These are phyloP conservation scores for Fusarium sp. DNA, from an alignment of 2,329 filamentous ascomycete species.

Conservation along the genomic window DNA sequence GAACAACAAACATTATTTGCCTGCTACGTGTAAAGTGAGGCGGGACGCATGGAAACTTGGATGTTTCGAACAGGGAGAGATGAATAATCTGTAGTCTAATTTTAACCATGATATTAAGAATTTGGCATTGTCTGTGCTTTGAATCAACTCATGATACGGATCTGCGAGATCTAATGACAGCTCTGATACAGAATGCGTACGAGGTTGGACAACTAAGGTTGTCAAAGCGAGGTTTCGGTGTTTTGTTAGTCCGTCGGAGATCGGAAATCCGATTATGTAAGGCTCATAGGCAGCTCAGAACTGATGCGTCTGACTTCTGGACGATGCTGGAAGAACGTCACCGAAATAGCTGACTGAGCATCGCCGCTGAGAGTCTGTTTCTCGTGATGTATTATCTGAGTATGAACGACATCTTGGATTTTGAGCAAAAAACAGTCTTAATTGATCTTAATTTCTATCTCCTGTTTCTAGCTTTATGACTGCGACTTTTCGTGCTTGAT, in stretches of 20 bases:
- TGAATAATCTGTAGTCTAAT: constrained; percentile 19
- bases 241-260: constrained; percentile 1
- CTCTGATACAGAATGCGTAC: neutral
- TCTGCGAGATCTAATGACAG: neutral
- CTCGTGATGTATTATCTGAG: neutral
- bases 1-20: neutral
- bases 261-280: constrained; percentile 18
- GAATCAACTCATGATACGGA: neutral
- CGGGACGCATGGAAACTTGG: neutral
- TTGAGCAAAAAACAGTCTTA: neutral
- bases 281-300: neutral
- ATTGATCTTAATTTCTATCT: neutral
- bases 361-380: neutral
- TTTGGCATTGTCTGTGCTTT: constrained; percentile 2
- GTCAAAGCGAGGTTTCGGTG: neutral
- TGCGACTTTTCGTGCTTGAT: neutral
- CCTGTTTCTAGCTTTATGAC: neutral
- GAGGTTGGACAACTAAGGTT: neutral
- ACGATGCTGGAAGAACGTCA: constrained; percentile 39
- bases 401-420: neutral
- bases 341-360: constrained; percentile 45
- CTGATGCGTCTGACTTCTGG: constrained; percentile 18
- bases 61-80: neutral
- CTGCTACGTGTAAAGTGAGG: neutral
- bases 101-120: constrained; percentile 25